phyloP scores from a whole-genome alignment of 768 basidiomycete species.

The Leucocoprinus sp. region DNA sequence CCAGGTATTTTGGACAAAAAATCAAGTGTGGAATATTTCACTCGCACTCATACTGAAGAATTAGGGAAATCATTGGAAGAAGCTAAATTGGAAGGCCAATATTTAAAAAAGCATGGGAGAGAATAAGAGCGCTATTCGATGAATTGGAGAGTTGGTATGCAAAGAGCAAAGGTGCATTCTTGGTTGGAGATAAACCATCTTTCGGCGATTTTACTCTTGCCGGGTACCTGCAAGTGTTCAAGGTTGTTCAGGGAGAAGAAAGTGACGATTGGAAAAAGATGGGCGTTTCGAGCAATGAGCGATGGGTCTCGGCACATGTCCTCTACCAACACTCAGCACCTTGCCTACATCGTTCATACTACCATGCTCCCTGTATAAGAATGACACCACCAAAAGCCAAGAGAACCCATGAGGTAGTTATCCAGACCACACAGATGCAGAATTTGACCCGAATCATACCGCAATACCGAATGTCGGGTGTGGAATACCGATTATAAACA shows the following conservation, averaged over 20 bases:
- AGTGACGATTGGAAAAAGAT: slow-evolving; percentile 32
- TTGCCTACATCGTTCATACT: too few relatives aligned
- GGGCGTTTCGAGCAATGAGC: slow-evolving; percentile 25
- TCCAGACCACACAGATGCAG: too few relatives aligned
- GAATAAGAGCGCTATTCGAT: slow-evolving; percentile 18
- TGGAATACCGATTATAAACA: too few relatives aligned
- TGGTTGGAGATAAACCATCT: slow-evolving; percentile 2
- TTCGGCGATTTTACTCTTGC: slow-evolving; percentile 34
- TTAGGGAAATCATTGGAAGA: slow-evolving; percentile 8
- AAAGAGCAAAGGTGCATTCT: slow-evolving; percentile 9
- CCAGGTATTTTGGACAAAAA: background rate
- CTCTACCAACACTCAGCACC: too few relatives aligned
- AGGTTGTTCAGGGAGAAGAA: slow-evolving; percentile 23
- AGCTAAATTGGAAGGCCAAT: background rate
- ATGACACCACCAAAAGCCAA: too few relatives aligned
- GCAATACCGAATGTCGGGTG: background rate
- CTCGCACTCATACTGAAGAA: background rate
- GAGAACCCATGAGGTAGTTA: too few relatives aligned
- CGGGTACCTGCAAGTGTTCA: slow-evolving; percentile 21
- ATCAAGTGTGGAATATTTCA: slow-evolving; percentile 2
- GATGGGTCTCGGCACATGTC: too few relatives aligned
- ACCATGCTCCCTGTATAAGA: too few relatives aligned
- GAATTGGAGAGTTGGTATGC: slow-evolving; percentile 11
- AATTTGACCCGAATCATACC: background rate
- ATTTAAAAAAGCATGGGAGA: slow-evolving; percentile 8